Base-by-base conservation (phyloP, 768 basidiomycete species). In the Xerocomus spinulosus region DNA sequence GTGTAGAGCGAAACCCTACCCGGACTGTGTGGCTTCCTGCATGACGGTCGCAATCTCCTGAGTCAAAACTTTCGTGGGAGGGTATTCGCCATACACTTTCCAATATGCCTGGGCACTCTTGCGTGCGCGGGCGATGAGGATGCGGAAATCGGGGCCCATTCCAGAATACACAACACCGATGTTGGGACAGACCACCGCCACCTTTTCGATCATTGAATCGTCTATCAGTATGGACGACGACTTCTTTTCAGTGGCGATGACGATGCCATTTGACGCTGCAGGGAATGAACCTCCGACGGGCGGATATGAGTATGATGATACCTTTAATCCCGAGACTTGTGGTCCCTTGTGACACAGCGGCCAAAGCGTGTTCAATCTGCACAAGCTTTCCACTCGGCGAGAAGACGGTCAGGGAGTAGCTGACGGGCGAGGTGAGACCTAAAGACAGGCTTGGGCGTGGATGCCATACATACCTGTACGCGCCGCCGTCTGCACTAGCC, bases 171-270 rank as follows among this genome's bases (percentile, higher is more conserved):
- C 96, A 57, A 99, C 91, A 43, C 96, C 96, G 60, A 99, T 98
- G 70, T 98, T 98, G 29, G 96, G 96, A 69, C 95, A 98, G 54
- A 99, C 85, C 43, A 95, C 79, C 2, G 93, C 91, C 52, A 96
- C 92, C 72, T 96, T 97, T 69, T 99, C 96, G 59, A 99, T 81
- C 78, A 95, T 91, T 25, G 91, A 91, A 70, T 97, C 92, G 74
- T 99, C 96, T 55, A 99, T 90, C 58, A 99, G 80, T 63, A 97
- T 85, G 10, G 96, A 99, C 17, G 95, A 92, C 10, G 93, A 82
- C 75, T 98, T 98, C 85, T 99, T 99, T 75, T 98, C 96, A 6
- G 96, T 98, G 33, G 96, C 95, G 58, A 99, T 92, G 54, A 99
- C 96, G 62, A 99, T 95, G 50, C 96, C 96, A 70, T 99, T 99